phyloP scores from a whole-genome alignment of 1,284 basidiomycete species.

The Sphagnurus paluster region DNA sequence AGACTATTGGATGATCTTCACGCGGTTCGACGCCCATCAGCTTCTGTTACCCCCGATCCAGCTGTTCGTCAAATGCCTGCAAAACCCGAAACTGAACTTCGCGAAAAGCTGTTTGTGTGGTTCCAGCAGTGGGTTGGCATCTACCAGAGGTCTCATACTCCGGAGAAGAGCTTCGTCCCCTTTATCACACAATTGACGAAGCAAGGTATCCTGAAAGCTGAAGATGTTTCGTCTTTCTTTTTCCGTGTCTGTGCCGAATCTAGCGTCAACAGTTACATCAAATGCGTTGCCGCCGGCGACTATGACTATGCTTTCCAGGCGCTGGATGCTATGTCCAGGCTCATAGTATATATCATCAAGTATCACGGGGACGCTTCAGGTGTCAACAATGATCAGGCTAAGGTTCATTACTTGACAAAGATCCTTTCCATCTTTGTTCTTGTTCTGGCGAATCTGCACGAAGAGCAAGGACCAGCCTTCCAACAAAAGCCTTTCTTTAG shows the following conservation, averaged over 20 bases:
- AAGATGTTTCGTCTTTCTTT: conserved; percentile 97
- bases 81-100: conserved; percentile 70
- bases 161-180: conserved; percentile 96
- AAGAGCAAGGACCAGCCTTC: conserved; percentile 89
- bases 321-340: conserved; percentile 92
- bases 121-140: conserved; percentile 95
- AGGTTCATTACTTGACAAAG: conserved; percentile 97
- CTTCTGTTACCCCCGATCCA: conserved; percentile 35
- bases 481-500: conserved; percentile 99
- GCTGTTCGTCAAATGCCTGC: conserved; percentile 44
- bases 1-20: conserved; percentile 74
- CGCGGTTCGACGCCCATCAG: conserved; percentile 50
- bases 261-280: conserved; percentile 90
- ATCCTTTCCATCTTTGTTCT: conserved; percentile 97
- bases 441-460: conserved; percentile 92
- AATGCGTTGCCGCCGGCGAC: conserved; percentile 80
- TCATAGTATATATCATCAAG: conserved; percentile 99
- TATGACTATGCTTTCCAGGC: conserved; percentile 85
- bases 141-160: conserved; percentile 87
- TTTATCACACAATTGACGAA: conserved; percentile 96
- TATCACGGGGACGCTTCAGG: conserved; percentile 94
- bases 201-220: conserved; percentile 94
- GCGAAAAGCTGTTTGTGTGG: conserved; percentile 72
- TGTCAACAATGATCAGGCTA: conserved; percentile 88
- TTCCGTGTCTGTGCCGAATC: conserved; percentile 98